phyloP scores from a whole-genome alignment of 768 basidiomycete species.

The Mycena sanguinolenta region DNA sequence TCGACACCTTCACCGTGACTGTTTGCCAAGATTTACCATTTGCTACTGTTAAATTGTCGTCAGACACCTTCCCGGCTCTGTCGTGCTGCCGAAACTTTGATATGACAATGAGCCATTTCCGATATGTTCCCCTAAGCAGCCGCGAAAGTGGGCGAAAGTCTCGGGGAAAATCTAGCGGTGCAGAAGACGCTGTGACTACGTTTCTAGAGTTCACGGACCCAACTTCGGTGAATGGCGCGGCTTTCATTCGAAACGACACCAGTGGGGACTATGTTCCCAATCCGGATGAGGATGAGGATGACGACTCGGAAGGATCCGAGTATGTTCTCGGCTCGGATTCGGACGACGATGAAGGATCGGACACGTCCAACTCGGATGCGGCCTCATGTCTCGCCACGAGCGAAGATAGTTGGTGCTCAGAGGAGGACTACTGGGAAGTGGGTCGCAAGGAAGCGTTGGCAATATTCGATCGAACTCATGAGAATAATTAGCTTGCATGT shows the following conservation, averaged over 20 bases:
- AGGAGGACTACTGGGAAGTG: background rate
- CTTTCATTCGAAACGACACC: background rate
- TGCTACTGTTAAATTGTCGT: background rate
- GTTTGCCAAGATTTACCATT: background rate
- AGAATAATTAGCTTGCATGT: background rate
- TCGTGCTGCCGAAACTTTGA: background rate
- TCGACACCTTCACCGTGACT: conserved; percentile 2
- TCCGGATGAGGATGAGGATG: background rate
- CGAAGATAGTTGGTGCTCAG: background rate
- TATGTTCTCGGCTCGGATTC: background rate
- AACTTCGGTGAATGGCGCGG: background rate
- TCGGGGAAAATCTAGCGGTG: background rate
- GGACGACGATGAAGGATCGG: no score
- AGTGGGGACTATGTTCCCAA: background rate
- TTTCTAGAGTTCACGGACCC: background rate
- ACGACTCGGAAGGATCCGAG: background rate
- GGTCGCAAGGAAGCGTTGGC: background rate
- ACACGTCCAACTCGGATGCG: background rate
- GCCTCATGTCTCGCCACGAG: background rate
- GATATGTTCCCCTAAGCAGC: background rate
- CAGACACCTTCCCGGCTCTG: background rate
- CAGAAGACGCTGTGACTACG: background rate
- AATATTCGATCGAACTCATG: background rate
- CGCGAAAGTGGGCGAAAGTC: no score
- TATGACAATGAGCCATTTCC: background rate